Conservation (phyloP, 768 basidiomycete genomes). For the Fomitopsis pulvina region DNA sequence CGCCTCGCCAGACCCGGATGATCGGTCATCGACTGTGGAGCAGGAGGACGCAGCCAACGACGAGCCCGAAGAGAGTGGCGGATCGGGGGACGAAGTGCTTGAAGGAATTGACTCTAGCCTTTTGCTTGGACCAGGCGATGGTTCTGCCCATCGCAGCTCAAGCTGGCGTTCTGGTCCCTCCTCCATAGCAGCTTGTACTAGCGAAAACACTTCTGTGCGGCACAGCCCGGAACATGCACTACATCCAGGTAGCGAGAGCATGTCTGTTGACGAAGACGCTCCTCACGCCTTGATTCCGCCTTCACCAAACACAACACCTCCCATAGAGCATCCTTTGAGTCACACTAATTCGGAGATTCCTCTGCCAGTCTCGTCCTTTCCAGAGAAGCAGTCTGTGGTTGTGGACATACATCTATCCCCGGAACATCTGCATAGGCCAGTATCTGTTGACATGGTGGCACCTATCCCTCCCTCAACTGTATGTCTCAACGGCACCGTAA, state of each 20-base stretch:
- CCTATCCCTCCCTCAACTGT: too few relatives aligned
- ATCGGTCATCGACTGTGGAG: conserved; percentile 21
- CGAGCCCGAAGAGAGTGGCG: conserved; percentile 15
- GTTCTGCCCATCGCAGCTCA: neutral
- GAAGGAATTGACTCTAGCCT: neutral
- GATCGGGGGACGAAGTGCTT: conserved; percentile 1
- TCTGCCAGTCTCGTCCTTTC: too few relatives aligned
- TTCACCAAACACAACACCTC: too few relatives aligned
- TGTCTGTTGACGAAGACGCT: too few relatives aligned
- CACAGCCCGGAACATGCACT: neutral
- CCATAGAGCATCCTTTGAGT: too few relatives aligned
- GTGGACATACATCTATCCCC: too few relatives aligned
- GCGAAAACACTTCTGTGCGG: neutral
- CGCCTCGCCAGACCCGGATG: conserved; percentile 21
- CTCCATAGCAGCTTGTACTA: neutral
- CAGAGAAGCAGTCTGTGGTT: too few relatives aligned
- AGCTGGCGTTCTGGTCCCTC: neutral
- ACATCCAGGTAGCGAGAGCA: neutral
- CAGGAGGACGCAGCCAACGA: conserved; percentile 33
- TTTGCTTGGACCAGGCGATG: neutral
- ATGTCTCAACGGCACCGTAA: too few relatives aligned
- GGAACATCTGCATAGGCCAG: too few relatives aligned
- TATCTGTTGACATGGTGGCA: too few relatives aligned
- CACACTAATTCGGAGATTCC: too few relatives aligned
- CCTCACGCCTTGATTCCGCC: too few relatives aligned